Conservation (phyloP, 192 early-diverging fungal species). For the Mortierella hygrophila region DNA sequence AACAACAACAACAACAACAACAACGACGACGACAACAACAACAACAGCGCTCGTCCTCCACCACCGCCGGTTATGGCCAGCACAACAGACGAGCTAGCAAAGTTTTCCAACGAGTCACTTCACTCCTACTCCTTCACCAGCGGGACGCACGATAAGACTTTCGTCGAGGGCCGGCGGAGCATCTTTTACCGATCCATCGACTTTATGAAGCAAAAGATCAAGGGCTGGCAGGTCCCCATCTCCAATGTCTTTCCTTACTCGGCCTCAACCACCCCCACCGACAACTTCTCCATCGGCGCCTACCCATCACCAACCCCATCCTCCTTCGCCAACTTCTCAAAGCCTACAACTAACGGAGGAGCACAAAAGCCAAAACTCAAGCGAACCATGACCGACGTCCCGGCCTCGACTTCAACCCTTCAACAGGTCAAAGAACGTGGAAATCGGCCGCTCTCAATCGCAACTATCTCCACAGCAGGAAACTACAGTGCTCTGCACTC, state of each 20-base stretch:
- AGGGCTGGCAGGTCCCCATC: conserved; percentile 63
- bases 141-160: conserved; percentile 49
- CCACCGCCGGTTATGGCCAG: conserved; percentile 30
- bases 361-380: conserved; percentile 39
- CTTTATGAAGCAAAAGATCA: conserved; percentile 67
- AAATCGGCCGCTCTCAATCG: conserved; percentile 43
- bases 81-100: conserved; percentile 55
- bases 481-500: conserved; percentile 56
- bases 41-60: neutral
- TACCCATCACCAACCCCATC: conserved; percentile 41
- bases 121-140: conserved; percentile 61
- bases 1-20: neutral
- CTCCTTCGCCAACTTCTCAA: conserved; percentile 21
- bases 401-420: conserved; percentile 12
- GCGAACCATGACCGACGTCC: conserved; percentile 51
- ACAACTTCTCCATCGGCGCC: conserved; percentile 43
- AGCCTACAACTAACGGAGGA: neutral
- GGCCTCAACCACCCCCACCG: conserved; percentile 29
- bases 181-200: conserved; percentile 64
- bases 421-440: conserved; percentile 31
- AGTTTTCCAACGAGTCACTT: conserved; percentile 63
- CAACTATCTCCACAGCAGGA: conserved; percentile 42
- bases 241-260: conserved; percentile 43
- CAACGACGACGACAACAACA: neutral
- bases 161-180: conserved; percentile 58